Percentiles rank a stretch among this genome's conserved stretches.
These are phyloP conservation scores for Neofusicoccum ribis DNA, from an alignment of 2,329 filamentous ascomycete species.

Conservation along the genomic window DNA sequence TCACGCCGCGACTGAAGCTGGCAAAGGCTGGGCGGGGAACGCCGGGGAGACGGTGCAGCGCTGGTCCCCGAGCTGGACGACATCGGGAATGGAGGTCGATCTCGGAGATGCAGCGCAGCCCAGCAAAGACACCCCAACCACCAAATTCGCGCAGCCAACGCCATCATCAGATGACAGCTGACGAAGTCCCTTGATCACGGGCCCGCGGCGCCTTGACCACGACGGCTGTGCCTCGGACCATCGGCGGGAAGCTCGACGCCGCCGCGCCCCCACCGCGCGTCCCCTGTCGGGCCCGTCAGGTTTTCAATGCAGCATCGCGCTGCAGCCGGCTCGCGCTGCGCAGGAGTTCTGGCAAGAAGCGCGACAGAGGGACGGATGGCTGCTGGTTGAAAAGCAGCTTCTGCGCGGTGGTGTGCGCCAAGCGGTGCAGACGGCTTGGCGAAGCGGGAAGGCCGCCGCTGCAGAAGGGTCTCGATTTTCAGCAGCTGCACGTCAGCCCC, in stretches of 20 bases:
- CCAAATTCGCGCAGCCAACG: conserved; percentile 8
- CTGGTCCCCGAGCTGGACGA: too few relatives aligned
- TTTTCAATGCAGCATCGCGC: background rate
- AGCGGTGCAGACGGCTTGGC: background rate
- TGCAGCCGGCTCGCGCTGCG: background rate
- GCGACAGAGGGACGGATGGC: background rate
- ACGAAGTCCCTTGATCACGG: conserved; percentile 1
- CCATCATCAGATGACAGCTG: conserved; percentile 14
- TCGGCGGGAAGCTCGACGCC: background rate
- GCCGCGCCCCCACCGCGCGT: background rate
- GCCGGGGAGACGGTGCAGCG: too few relatives aligned
- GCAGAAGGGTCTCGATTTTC: background rate
- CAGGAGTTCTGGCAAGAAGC: background rate
- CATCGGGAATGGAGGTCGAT: background rate
- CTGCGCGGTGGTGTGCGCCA: background rate
- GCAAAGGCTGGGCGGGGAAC: too few relatives aligned
- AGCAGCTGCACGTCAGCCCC: background rate
- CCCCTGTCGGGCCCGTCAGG: background rate
- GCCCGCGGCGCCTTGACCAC: background rate
- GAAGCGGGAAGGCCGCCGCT: background rate
- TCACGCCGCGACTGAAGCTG: too few relatives aligned
- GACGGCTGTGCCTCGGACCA: conserved; percentile 5
- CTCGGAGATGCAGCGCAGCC: background rate
- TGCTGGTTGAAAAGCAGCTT: background rate
- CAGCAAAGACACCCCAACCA: background rate